Evolutionary conservation across 2,329 filamentous ascomycete species (phyloP), one percentile per base, ranked within the genome.

Genomic region (Phoma sp.): DNA sequence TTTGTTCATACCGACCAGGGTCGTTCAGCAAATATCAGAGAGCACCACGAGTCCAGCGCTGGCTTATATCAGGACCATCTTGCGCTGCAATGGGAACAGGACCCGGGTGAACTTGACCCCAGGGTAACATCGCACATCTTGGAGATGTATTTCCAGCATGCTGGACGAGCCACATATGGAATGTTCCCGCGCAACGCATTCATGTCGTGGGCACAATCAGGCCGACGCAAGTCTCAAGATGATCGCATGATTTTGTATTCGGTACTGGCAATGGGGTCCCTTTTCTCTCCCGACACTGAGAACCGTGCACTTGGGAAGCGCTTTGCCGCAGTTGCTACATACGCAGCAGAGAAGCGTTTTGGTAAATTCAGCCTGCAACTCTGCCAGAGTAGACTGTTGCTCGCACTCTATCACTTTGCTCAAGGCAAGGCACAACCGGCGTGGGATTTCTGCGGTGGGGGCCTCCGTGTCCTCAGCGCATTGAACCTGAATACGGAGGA

Each of bases 331-430:
- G 82, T 88, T 44, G 85, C 86, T 4, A 78, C 82, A 42, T 84
- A 84, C 64, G 86, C 85, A 2, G 77, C 81, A 38, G 77, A 82
- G 37, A 77, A 77, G 47, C 77, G 77, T 29, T 78, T 80, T 55
- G 80, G 83, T 18, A 76, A 68, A 7, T 80, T 85, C 54, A 83
- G 78, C 51, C 72, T 91, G 43, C 86, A 90, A 60, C 75, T 90
- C 39, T 84, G 87, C 10, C 89, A 91, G 68, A 83, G 82, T 41
- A 82, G 86, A 48, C 75, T 91, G n/a, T 78, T 90, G 13, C 79
- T 91, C 35, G 82, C 84, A 18, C 74, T 90, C 6, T 89, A 88
- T 72, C 84, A 86, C 60, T 84, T 87, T 55, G 83, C 87, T 1
- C 80, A 81, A 22, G 83, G 83, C 11, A 82, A 83, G n/a, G 74